phyloP scores from a whole-genome alignment of 2,329 filamentous ascomycete species.

The Sporothrix globosa region DNA sequence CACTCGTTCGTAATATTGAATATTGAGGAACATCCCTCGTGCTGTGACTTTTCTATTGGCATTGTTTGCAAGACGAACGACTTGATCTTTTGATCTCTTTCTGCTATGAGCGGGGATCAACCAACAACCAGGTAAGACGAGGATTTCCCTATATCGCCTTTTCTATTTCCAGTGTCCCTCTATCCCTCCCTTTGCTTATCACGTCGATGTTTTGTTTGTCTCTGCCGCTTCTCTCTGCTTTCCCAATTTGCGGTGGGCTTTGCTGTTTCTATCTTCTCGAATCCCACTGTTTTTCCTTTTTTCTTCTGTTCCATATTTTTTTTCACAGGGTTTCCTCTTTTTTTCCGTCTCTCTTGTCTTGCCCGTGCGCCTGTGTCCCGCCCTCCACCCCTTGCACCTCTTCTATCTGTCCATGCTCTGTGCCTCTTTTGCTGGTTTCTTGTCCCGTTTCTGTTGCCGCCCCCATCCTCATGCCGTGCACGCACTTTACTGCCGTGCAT shows the following conservation, averaged over 20 bases:
- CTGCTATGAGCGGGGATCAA: conserved; percentile 68
- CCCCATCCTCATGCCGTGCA: conserved; percentile 30
- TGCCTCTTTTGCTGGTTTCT: conserved; percentile 12
- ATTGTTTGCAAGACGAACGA: conserved; percentile 23
- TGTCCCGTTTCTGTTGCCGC: conserved; percentile 28
- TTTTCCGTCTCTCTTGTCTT: conserved; percentile 8
- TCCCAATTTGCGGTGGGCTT: not conserved
- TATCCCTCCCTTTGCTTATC: conserved; percentile 7
- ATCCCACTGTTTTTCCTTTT: not conserved
- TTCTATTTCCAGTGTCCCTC: not conserved
- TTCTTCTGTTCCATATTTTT: not conserved
- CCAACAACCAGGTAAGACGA: conserved; percentile 53
- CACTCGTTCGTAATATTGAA: not conserved
- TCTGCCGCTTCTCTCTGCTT: conserved; percentile 1
- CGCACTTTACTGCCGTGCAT: conserved; percentile 31
- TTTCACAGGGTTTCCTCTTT: conserved; percentile 18
- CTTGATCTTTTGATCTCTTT: conserved; percentile 25
- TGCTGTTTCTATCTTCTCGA: not conserved
- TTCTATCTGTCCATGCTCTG: conserved; percentile 1
- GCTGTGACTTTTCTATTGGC: conserved; percentile 21
- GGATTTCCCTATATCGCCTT: not conserved
- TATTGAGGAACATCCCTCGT: not conserved
- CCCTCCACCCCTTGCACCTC: conserved; percentile 27
- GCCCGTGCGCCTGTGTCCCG: conserved; percentile 25
- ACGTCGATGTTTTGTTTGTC: conserved; percentile 1